These are phyloP conservation scores for Pseudopyrenochaeta lycopersici DNA, from an alignment of 2,329 filamentous ascomycete species.

Conservation along the genomic window DNA sequence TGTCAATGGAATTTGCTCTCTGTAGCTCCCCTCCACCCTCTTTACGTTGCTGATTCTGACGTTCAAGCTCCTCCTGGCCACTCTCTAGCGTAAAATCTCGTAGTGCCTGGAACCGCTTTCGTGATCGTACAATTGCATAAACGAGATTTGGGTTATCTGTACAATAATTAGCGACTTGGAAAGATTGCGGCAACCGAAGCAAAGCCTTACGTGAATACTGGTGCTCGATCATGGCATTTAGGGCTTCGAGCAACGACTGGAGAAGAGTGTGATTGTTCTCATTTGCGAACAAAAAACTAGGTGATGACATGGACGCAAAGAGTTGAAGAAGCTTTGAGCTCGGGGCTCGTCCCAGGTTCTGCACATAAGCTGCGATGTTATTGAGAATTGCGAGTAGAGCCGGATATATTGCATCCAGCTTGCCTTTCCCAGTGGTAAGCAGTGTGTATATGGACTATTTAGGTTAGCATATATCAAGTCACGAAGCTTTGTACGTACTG, in stretches of 20 bases:
- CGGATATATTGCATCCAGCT: constrained; percentile 89
- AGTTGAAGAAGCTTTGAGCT: constrained; percentile 86
- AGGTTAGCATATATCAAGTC: constrained; percentile 30
- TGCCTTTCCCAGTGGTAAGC: constrained; percentile 90
- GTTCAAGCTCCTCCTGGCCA: constrained; percentile 89
- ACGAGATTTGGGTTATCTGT: constrained; percentile 83
- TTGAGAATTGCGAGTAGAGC: constrained; percentile 91
- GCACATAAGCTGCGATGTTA: constrained; percentile 86
- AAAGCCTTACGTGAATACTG: constrained; percentile 74
- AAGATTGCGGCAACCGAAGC: neutral
- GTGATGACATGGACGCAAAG: constrained; percentile 91
- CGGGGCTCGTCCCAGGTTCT: constrained; percentile 76
- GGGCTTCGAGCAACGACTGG: constrained; percentile 82
- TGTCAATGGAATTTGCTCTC: constrained; percentile 72
- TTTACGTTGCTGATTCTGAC: constrained; percentile 76
- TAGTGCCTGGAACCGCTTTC: constrained; percentile 83
- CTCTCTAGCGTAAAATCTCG: constrained; percentile 90
- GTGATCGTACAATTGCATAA: constrained; percentile 79
- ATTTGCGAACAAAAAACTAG: constrained; percentile 89
- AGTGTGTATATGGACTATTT: constrained; percentile 85
- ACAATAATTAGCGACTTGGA: constrained; percentile 20
- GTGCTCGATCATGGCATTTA: constrained; percentile 90
- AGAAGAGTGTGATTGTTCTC: constrained; percentile 88
- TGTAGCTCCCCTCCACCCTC: constrained; percentile 55
- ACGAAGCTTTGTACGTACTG: constrained; percentile 62